phyloP scores from a whole-genome alignment of 805 yeast species.

The Danielia oregonensis region DNA sequence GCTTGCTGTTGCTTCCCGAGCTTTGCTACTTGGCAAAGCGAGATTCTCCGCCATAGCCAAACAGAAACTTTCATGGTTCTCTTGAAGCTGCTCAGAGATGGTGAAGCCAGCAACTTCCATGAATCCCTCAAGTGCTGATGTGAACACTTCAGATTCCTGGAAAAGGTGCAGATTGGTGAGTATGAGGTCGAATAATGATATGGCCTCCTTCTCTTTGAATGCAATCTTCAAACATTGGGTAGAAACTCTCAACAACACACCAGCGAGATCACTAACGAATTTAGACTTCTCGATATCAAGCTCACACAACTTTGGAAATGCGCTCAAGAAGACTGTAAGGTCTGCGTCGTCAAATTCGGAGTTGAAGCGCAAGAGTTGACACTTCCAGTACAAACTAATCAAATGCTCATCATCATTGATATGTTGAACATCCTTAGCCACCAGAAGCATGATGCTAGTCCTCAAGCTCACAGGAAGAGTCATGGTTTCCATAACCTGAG shows the following conservation, averaged over 20 bases:
- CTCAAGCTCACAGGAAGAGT: not conserved
- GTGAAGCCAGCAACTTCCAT: slow-evolving; percentile 11
- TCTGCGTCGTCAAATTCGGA: slow-evolving; percentile 22
- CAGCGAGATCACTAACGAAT: slow-evolving; percentile 41
- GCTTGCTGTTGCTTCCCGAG: slow-evolving; percentile 51
- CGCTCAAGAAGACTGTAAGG: slow-evolving; percentile 15
- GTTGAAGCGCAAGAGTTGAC: slow-evolving; percentile 38
- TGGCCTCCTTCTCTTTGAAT: slow-evolving; percentile 12
- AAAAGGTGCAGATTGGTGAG: slow-evolving; percentile 19
- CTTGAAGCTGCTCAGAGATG: slow-evolving; percentile 2
- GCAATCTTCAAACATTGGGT: slow-evolving; percentile 19
- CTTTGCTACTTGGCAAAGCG: slow-evolving; percentile 44
- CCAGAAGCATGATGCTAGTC: slow-evolving; percentile 1
- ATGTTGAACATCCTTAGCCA: not conserved
- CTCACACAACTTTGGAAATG: slow-evolving; percentile 9
- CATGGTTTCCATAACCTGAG: not conserved
- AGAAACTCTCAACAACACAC: slow-evolving; percentile 35
- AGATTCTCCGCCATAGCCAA: slow-evolving; percentile 29
- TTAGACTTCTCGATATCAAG: slow-evolving; percentile 7
- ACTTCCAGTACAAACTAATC: slow-evolving; percentile 51
- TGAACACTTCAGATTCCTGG: slow-evolving; percentile 33
- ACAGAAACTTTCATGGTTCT: slow-evolving; percentile 9
- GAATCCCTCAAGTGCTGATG: slow-evolving; percentile 31
- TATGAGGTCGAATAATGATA: slow-evolving; percentile 8
- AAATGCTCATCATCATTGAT: slow-evolving; percentile 12